phyloP scores from a whole-genome alignment of 768 basidiomycete species.

The Steccherinum ochraceum region DNA sequence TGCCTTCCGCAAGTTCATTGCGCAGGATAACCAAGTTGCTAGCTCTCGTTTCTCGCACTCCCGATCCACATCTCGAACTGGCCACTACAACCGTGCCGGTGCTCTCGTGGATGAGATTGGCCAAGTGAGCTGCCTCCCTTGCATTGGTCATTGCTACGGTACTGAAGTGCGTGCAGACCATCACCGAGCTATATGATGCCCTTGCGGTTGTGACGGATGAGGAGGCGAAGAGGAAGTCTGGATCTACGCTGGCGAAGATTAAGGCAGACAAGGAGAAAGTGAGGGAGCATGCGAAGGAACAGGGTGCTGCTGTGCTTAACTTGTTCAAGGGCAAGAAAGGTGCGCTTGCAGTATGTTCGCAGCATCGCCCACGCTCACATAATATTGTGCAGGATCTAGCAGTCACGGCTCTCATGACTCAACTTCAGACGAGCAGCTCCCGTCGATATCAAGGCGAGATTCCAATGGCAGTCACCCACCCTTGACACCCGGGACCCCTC shows the following conservation, averaged over 20 bases:
- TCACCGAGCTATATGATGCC: conserved; percentile 52
- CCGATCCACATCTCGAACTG: conserved; percentile 33
- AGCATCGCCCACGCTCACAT: background rate
- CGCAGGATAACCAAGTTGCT: conserved; percentile 31
- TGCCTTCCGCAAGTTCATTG: conserved; percentile 70
- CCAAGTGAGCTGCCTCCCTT: conserved; percentile 33
- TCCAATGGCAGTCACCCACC: conserved; percentile 13
- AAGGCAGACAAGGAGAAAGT: conserved; percentile 42
- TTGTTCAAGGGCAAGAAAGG: conserved; percentile 53
- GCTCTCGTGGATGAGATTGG: conserved; percentile 62
- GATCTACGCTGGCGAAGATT: conserved; percentile 21
- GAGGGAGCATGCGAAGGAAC: conserved; percentile 21
- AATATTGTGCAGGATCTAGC: background rate
- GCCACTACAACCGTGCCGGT: conserved; percentile 44
- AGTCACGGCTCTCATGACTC: conserved; percentile 1
- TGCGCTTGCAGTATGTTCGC: conserved; percentile 14
- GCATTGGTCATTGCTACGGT: background rate
- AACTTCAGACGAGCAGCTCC: conserved; percentile 7
- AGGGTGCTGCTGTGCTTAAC: conserved; percentile 40
- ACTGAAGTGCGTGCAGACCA: conserved; percentile 47
- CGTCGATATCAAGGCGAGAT: conserved; percentile 8
- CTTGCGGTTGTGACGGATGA: conserved; percentile 38
- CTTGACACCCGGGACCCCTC: conserved; percentile 11
- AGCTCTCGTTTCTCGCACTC: conserved; percentile 29
- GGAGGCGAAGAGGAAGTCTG: conserved; percentile 29